A percentile compares a stretch with the other conserved stretches of the same genome.
Conservation (phyloP, 495 filamentous ascomycete species). For the Cercophora samala region DNA sequence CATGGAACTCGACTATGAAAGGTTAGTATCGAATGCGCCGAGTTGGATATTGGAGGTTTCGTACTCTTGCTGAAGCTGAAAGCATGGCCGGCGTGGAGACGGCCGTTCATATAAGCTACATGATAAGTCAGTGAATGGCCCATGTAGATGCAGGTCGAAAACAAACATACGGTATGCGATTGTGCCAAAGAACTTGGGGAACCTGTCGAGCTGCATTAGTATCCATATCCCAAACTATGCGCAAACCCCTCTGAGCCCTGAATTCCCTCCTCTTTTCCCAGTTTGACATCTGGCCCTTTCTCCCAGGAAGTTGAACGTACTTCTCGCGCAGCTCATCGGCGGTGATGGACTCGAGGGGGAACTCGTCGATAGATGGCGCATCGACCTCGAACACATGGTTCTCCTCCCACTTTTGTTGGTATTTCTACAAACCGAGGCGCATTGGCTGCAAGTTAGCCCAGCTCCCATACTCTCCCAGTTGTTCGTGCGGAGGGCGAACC, state of each 20-base stretch:
- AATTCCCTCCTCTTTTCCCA: not conserved
- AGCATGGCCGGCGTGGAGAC: constrained; percentile 84
- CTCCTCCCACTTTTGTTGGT: constrained; percentile 81
- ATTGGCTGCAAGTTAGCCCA: constrained; percentile 3
- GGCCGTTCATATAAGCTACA: constrained; percentile 83
- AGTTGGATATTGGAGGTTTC: constrained; percentile 71
- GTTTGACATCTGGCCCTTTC: not conserved
- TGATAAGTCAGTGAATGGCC: not conserved
- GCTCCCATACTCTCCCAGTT: not conserved
- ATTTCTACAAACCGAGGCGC: constrained; percentile 49
- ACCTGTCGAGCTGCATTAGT: constrained; percentile 17
- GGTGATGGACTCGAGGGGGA: constrained; percentile 66
- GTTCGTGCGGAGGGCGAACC: constrained; percentile 5
- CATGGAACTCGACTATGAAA: constrained; percentile 83
- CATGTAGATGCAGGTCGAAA: not conserved
- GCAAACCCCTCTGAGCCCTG: not conserved
- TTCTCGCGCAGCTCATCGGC: constrained; percentile 71
- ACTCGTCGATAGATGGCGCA: constrained; percentile 72
- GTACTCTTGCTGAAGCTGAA: constrained; percentile 89
- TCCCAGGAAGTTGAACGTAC: constrained; percentile 32
- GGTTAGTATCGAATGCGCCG: constrained; percentile 47
- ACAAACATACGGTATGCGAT: constrained; percentile 71
- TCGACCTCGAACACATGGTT: constrained; percentile 76
- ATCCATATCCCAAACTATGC: not conserved
- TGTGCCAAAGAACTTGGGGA: constrained; percentile 87